Evolutionary conservation across 768 basidiomycete species (phyloP).

Genomic region (Auriscalpium orientale): DNA sequence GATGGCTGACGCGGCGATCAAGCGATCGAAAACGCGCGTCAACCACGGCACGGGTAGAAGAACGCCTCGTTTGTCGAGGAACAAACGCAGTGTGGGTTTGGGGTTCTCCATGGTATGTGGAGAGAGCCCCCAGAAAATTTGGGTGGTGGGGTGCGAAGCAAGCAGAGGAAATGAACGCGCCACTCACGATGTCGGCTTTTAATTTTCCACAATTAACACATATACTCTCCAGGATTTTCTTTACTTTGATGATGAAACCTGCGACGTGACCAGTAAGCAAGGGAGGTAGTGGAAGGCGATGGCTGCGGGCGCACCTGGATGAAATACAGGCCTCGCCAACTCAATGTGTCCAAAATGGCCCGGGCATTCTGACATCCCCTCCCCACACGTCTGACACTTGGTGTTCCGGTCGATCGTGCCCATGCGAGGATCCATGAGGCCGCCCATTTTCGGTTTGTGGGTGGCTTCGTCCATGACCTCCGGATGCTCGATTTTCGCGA

Average conservation of each 20-base stretch:
- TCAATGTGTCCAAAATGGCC: constrained; percentile 99
- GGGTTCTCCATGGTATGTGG: constrained; percentile 85
- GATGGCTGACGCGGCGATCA: constrained; percentile 79
- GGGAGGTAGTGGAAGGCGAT: not conserved
- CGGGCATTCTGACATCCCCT: constrained; percentile 99
- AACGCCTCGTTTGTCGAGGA: constrained; percentile 77
- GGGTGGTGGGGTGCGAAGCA: constrained; percentile 89
- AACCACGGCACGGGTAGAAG: constrained; percentile 70
- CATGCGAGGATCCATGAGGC: constrained; percentile 97
- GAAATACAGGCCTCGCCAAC: constrained; percentile 93
- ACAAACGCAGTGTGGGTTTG: constrained; percentile 80
- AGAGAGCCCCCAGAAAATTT: constrained; percentile 99
- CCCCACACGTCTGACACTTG: constrained; percentile 99
- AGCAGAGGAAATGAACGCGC: constrained; percentile 69
- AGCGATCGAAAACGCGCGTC: constrained; percentile 90
- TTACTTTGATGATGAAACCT: constrained; percentile 98
- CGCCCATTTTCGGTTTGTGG: constrained; percentile 84
- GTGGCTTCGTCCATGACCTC: constrained; percentile 97
- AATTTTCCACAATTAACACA: constrained; percentile 98
- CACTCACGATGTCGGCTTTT: constrained; percentile 96
- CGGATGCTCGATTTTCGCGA: constrained; percentile 96
- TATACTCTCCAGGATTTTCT: constrained; percentile 98
- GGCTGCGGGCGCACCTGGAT: constrained; percentile 62
- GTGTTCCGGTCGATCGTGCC: constrained; percentile 97
- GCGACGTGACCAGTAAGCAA: not conserved